Conservation (phyloP, 106 monocot species). For the Platanthera zijinensis region DNA sequence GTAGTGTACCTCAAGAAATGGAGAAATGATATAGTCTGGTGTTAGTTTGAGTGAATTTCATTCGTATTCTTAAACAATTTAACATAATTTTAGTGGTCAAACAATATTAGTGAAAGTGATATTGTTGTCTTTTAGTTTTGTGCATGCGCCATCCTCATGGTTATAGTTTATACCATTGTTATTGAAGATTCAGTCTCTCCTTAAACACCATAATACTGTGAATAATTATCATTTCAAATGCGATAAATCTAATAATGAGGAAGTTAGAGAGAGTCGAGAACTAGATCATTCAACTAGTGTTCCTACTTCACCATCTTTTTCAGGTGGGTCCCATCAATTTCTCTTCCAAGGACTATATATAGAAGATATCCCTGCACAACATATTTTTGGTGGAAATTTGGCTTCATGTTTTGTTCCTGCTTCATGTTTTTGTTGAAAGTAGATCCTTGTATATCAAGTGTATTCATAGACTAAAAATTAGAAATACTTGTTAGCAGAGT, state of each 20-base stretch:
- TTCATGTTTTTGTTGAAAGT: no score
- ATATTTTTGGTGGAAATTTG: no score
- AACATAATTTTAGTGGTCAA: background rate
- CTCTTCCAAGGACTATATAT: no score
- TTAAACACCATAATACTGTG: background rate
- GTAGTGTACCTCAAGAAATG: background rate
- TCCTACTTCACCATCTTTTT: conserved; percentile 54
- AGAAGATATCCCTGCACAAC: no score
- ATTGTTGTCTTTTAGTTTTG: background rate
- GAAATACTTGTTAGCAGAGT: no score
- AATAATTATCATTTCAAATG: background rate
- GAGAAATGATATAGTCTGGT: no score
- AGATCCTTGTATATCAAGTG: no score
- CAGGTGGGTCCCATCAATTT: no score
- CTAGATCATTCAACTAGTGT: conserved; percentile 50
- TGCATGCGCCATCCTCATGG: background rate
- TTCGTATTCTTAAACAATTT: background rate
- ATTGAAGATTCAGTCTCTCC: background rate
- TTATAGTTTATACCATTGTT: background rate
- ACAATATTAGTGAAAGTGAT: background rate
- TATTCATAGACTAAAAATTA: no score
- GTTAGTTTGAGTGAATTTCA: background rate
- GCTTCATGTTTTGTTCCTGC: no score
- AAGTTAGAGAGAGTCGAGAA: conserved; percentile 58
- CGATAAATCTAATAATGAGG: conserved; percentile 33